Evolutionary conservation across 768 basidiomycete genomes (phyloP).

Genomic region (Boletus vermiculosoides): DNA sequence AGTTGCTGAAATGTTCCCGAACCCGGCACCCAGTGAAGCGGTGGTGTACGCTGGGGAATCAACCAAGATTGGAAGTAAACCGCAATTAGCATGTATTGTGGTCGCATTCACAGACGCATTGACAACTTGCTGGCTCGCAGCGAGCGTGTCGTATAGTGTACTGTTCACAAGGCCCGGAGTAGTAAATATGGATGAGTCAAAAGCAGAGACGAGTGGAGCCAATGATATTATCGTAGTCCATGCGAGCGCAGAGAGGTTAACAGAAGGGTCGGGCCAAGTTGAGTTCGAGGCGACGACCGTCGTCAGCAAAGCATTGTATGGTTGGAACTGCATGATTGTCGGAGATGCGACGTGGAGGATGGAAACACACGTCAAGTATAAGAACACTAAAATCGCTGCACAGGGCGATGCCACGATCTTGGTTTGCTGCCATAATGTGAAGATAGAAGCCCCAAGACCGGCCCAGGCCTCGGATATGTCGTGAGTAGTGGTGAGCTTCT

Average conservation of each 20-base stretch:
- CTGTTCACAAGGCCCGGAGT: too few species aligned
- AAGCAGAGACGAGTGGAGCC: too few species aligned
- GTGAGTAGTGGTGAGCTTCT: neutral
- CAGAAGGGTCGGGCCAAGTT: neutral
- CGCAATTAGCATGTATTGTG: too few species aligned
- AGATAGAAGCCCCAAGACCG: neutral
- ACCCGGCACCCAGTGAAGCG: too few species aligned
- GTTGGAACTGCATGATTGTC: neutral
- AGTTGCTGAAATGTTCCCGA: too few species aligned
- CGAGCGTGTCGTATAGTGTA: too few species aligned
- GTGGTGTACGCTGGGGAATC: too few species aligned
- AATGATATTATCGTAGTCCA: too few species aligned
- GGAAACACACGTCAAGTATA: neutral
- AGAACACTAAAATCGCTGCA: neutral
- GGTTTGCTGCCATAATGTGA: neutral
- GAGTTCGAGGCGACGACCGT: neutral
- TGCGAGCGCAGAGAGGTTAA: neutral
- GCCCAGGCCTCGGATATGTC: neutral
- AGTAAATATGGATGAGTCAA: too few species aligned
- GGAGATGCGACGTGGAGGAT: neutral
- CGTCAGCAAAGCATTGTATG: neutral
- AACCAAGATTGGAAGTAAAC: too few species aligned
- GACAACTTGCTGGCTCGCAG: too few species aligned
- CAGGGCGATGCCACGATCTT: neutral
- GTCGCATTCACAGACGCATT: too few species aligned